phyloP scores from a whole-genome alignment of 331 rosid genomes.

The Quercus phellos region DNA sequence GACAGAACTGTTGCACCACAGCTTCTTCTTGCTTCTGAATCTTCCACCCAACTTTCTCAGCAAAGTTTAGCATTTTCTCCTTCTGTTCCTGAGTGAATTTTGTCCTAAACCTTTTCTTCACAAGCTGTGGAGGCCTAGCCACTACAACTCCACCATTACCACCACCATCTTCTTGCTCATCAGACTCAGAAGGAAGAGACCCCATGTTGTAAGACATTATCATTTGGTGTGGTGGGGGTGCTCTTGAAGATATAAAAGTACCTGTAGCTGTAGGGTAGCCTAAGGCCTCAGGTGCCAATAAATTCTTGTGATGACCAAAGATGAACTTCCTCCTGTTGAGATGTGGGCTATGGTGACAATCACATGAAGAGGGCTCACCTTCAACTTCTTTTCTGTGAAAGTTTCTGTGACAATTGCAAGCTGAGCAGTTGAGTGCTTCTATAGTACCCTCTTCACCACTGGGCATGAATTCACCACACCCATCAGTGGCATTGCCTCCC shows the following conservation, averaged over 20 bases:
- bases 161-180: slow-evolving; percentile 41
- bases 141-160: slow-evolving; percentile 10
- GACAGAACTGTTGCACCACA: slow-evolving; percentile 71
- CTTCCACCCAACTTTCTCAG: slow-evolving; percentile 80
- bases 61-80: slow-evolving; percentile 72
- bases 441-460: slow-evolving; percentile 66
- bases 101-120: slow-evolving; percentile 77
- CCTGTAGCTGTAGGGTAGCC: slow-evolving; percentile 42
- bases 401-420: slow-evolving; percentile 84
- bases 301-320: slow-evolving; percentile 30
- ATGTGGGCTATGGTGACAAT: slow-evolving; percentile 22
- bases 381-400: slow-evolving; percentile 74
- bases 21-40: slow-evolving; percentile 84
- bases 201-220: slow-evolving; percentile 61
- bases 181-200: slow-evolving; percentile 53
- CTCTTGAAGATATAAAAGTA: slow-evolving; percentile 43
- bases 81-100: slow-evolving; percentile 82
- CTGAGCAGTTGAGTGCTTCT: slow-evolving; percentile 76
- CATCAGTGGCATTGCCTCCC: slow-evolving; percentile 88
- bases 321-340: slow-evolving; percentile 41
- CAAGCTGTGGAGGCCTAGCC: slow-evolving; percentile 23
- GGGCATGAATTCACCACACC: slow-evolving; percentile 94
- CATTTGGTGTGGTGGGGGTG: slow-evolving; percentile 45
- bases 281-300: slow-evolving; percentile 27
- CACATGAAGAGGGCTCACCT: slow-evolving; percentile 33